A percentile compares a stretch with the other conserved stretches of the same genome.
Conservation (phyloP, 2,329 filamentous ascomycete species). For the Polytolypa hystricis region DNA sequence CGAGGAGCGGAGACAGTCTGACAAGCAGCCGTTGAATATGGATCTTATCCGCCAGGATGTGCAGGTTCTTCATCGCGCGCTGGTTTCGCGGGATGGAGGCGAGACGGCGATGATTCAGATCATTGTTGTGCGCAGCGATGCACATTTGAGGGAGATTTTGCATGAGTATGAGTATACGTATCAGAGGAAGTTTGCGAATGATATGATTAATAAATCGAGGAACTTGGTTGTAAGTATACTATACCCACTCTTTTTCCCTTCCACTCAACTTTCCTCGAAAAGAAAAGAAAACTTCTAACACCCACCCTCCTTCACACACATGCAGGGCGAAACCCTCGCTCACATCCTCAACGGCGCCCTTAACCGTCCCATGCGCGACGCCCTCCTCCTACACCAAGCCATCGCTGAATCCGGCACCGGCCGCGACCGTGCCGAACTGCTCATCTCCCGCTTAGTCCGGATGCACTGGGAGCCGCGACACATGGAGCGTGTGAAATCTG, state of each 20-base stretch:
- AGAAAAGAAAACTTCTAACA: background rate
- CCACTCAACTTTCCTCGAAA: slow-evolving; percentile 3
- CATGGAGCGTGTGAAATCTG: slow-evolving; percentile 64
- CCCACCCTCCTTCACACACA: slow-evolving; percentile 9
- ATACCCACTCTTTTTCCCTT: background rate
- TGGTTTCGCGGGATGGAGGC: slow-evolving; percentile 62
- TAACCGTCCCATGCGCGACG: slow-evolving; percentile 88
- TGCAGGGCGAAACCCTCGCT: slow-evolving; percentile 79
- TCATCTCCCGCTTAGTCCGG: slow-evolving; percentile 77
- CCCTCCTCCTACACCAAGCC: slow-evolving; percentile 81
- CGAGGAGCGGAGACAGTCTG: slow-evolving; percentile 74
- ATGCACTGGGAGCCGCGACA: slow-evolving; percentile 88
- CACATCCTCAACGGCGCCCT: slow-evolving; percentile 96
- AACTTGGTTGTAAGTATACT: slow-evolving; percentile 72
- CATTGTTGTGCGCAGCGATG: slow-evolving; percentile 67
- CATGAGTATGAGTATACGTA: slow-evolving; percentile 63
- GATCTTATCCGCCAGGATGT: slow-evolving; percentile 60
- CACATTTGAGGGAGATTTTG: slow-evolving; percentile 70
- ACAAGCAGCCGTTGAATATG: slow-evolving; percentile 55
- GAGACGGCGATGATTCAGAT: slow-evolving; percentile 82
- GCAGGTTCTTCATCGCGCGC: slow-evolving; percentile 56
- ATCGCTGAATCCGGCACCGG: slow-evolving; percentile 60
- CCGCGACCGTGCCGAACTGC: slow-evolving; percentile 68
- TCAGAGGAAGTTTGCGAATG: slow-evolving; percentile 71
- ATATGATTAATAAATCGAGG: slow-evolving; percentile 75